phyloP scores from a whole-genome alignment of 108 stramenopile genomes.

The Discostella pseudostelligera region DNA sequence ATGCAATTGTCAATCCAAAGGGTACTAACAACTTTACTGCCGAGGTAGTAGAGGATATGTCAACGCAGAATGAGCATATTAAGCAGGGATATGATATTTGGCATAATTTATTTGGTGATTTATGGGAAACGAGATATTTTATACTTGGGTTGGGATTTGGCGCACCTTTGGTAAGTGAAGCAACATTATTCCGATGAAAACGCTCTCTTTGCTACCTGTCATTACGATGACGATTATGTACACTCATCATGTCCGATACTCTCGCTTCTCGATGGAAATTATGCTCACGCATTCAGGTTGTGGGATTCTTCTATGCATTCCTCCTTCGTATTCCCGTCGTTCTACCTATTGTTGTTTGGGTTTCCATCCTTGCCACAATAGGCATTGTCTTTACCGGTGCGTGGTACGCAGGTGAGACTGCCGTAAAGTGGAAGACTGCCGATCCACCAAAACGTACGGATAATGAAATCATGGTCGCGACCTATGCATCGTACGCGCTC shows the following conservation, averaged over 20 bases:
- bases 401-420: slow-evolving; percentile 46
- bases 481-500: slow-evolving; percentile 52
- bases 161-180: slow-evolving; percentile 41
- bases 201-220: neutral
- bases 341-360: slow-evolving; percentile 80
- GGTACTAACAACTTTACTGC: slow-evolving; percentile 12
- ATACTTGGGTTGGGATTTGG: slow-evolving; percentile 88
- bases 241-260: neutral
- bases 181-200: neutral
- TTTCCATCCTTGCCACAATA: slow-evolving; percentile 62
- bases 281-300: slow-evolving; percentile 1
- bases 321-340: slow-evolving; percentile 83
- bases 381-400: slow-evolving; percentile 63
- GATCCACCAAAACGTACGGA: slow-evolving; percentile 46
- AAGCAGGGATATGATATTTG: slow-evolving; percentile 43
- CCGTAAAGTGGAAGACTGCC: slow-evolving; percentile 52
- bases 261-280: neutral
- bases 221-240: neutral
- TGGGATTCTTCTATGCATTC: slow-evolving; percentile 74
- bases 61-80: slow-evolving; percentile 27
- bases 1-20: slow-evolving; percentile 30
- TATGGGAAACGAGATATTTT: slow-evolving; percentile 42
- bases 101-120: slow-evolving; percentile 59
- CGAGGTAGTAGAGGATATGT: slow-evolving; percentile 13
- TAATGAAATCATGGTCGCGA: slow-evolving; percentile 51